These are phyloP conservation scores for Aspergillus quadrilineatus DNA, from an alignment of 2,329 filamentous ascomycete species.

Conservation along the genomic window DNA sequence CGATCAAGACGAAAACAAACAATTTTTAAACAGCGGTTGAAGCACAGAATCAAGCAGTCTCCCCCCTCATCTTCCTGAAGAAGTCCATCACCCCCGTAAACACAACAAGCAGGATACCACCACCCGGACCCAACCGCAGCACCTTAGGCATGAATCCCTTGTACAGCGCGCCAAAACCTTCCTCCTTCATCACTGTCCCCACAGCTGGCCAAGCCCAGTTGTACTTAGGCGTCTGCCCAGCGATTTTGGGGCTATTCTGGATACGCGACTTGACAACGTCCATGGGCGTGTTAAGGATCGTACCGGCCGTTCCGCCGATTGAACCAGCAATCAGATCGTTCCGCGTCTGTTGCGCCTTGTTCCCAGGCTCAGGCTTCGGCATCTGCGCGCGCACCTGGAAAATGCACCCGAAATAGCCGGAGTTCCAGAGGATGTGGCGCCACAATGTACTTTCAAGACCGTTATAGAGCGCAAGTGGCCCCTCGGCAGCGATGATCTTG, in stretches of 20 bases:
- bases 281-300: conserved; percentile 90
- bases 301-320: conserved; percentile 86
- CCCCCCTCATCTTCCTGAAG: conserved; percentile 68
- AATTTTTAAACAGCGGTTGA: neutral
- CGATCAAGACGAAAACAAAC: neutral
- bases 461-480: conserved; percentile 87
- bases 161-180: conserved; percentile 88
- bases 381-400: conserved; percentile 89
- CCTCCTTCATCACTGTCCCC: conserved; percentile 83
- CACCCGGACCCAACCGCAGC: conserved; percentile 69
- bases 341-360: conserved; percentile 75
- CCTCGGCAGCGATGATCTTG: conserved; percentile 77
- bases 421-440: conserved; percentile 93
- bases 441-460: conserved; percentile 95
- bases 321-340: conserved; percentile 87
- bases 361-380: conserved; percentile 66
- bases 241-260: conserved; percentile 83
- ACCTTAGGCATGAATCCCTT: conserved; percentile 99
- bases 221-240: conserved; percentile 87
- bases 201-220: conserved; percentile 96
- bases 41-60: neutral
- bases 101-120: conserved; percentile 57
- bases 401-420: conserved; percentile 96
- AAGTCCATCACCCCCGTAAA: conserved; percentile 66
- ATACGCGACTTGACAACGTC: conserved; percentile 98